Evolutionary conservation across 2,329 filamentous ascomycete species (phyloP).

Genomic region (Phyllosticta capitalensis): DNA sequence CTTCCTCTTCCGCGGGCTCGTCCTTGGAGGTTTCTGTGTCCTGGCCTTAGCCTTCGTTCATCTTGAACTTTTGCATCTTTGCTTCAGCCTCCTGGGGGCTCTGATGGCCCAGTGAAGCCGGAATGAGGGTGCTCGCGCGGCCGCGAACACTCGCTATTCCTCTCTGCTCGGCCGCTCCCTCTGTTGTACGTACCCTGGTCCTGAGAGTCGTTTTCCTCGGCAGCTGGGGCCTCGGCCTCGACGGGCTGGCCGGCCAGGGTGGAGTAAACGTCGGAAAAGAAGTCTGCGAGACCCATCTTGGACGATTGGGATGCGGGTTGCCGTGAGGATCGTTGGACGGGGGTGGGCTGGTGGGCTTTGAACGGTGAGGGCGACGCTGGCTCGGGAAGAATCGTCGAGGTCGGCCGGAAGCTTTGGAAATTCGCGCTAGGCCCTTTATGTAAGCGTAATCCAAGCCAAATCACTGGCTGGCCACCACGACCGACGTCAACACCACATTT

Average conservation of each 20-base stretch:
- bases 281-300: conserved; percentile 53
- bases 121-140: conserved; percentile 26
- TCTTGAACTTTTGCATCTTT: background rate
- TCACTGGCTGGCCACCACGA: conserved; percentile 5
- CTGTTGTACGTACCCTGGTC: conserved; percentile 21
- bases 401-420: conserved; percentile 5
- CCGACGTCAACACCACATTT: background rate
- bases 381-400: conserved; percentile 9
- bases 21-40: conserved; percentile 32
- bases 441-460: conserved; percentile 8
- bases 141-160: conserved; percentile 25
- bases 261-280: conserved; percentile 55
- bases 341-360: background rate
- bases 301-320: conserved; percentile 6
- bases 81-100: conserved; percentile 25
- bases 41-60: conserved; percentile 18
- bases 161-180: conserved; percentile 21
- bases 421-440: conserved; percentile 8
- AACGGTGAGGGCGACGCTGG: background rate
- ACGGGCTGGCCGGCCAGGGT: conserved; percentile 45
- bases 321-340: conserved; percentile 6
- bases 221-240: conserved; percentile 37
- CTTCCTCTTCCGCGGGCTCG: conserved; percentile 41
- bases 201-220: conserved; percentile 30
- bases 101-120: conserved; percentile 29